A percentile compares a stretch with the other conserved stretches of the same genome.
These are phyloP conservation scores for Boletus sp. DNA, from an alignment of 768 basidiomycete genomes.

Conservation along the genomic window DNA sequence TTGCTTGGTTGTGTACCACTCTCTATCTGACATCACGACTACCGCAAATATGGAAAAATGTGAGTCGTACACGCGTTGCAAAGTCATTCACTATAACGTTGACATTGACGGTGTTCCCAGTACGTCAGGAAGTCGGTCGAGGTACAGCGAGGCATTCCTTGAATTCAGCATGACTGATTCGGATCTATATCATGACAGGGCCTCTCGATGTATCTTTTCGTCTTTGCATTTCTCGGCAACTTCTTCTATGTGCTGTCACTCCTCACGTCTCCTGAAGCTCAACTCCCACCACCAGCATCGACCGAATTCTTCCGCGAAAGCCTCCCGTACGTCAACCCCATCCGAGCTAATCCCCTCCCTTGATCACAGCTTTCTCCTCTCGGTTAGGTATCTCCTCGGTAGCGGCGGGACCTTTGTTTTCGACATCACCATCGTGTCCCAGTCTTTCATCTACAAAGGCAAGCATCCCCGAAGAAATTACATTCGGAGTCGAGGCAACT, in stretches of 20 bases:
- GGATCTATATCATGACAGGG: conserved; percentile 48
- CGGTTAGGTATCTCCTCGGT: conserved; percentile 75
- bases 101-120: conserved; percentile 36
- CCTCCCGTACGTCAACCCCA: conserved; percentile 62
- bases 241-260: conserved; percentile 90
- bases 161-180: conserved; percentile 2
- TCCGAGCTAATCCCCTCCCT: not conserved
- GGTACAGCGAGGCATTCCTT: conserved; percentile 34
- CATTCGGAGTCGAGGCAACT: conserved; percentile 26
- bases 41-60: conserved; percentile 99
- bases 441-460: conserved; percentile 74
- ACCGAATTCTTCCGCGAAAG: conserved; percentile 72
- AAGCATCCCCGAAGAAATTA: conserved; percentile 35
- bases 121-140: conserved; percentile 88
- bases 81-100: not conserved
- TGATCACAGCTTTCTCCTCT: not conserved
- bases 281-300: conserved; percentile 55
- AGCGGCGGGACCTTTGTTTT: conserved; percentile 92
- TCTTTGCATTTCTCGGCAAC: conserved; percentile 94
- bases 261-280: conserved; percentile 66
- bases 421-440: conserved; percentile 86
- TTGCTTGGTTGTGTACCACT: conserved; percentile 92
- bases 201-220: conserved; percentile 88
- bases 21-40: conserved; percentile 90
- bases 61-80: conserved; percentile 41